Percentiles rank a stretch among this genome's conserved stretches.
These are phyloP conservation scores for Porcisia deanei DNA, from an alignment of 208 protist species.

Conservation along the genomic window DNA sequence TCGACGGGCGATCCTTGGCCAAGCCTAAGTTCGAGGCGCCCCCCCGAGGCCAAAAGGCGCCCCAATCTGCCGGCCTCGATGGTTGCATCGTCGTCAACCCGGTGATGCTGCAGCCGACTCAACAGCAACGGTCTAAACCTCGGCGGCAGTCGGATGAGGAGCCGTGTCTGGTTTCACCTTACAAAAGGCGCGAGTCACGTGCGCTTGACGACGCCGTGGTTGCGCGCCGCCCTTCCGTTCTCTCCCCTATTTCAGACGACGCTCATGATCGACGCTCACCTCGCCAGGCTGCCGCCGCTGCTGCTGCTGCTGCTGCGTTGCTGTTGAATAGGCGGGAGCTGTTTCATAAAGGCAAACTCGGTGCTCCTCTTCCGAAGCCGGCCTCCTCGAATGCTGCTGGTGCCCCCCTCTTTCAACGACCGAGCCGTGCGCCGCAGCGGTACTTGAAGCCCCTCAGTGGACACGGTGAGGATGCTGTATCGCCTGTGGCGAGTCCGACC, in stretches of 20 bases:
- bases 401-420: conserved; percentile 20
- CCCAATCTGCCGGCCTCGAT: conserved; percentile 10
- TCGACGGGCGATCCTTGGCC: conserved; percentile 16
- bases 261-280: conserved; percentile 11
- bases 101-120: conserved; percentile 18
- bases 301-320: neutral
- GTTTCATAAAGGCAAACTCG: neutral
- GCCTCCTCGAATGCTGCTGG: conserved; percentile 10
- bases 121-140: neutral
- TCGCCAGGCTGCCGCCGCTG: neutral
- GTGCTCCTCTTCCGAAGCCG: neutral
- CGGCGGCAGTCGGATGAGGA: conserved; percentile 18
- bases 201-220: conserved; percentile 2
- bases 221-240: conserved; percentile 14
- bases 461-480: conserved; percentile 9
- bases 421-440: conserved; percentile 20
- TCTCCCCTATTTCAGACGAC: conserved; percentile 22
- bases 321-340: neutral
- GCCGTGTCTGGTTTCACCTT: neutral
- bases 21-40: conserved; percentile 8
- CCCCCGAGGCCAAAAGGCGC: neutral
- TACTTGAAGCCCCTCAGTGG: conserved; percentile 29
- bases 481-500: conserved; percentile 9
- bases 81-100: conserved; percentile 19
- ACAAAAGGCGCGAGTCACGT: neutral